Conservation (phyloP, 2,329 filamentous ascomycete genomes). For the Pseudogymnoascus sp. region DNA sequence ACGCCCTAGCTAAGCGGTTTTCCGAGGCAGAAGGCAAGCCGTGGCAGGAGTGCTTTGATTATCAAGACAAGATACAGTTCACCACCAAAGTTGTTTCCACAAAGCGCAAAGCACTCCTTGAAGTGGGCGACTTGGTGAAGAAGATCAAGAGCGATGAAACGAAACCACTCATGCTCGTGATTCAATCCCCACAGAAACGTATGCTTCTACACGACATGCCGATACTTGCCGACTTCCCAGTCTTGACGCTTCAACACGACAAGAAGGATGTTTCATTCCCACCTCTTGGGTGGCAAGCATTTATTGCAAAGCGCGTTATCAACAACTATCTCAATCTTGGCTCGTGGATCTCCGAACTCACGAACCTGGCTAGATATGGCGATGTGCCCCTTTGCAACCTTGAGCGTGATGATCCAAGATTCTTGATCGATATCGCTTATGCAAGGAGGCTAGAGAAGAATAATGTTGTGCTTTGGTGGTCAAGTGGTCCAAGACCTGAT, state of each 20-base stretch:
- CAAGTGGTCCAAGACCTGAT: constrained; percentile 73
- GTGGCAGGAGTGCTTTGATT: constrained; percentile 75
- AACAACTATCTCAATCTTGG: constrained; percentile 89
- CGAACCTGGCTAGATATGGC: constrained; percentile 81
- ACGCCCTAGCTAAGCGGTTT: constrained; percentile 59
- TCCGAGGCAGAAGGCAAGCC: constrained; percentile 60
- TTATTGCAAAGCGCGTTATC: constrained; percentile 77
- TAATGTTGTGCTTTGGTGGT: constrained; percentile 97
- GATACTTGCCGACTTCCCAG: constrained; percentile 73
- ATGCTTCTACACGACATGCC: constrained; percentile 80
- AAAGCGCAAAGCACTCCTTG: constrained; percentile 77
- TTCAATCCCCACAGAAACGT: constrained; percentile 81
- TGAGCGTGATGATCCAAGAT: constrained; percentile 87
- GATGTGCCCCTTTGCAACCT: constrained; percentile 93
- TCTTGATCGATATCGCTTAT: constrained; percentile 93
- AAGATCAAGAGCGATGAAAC: constrained; percentile 81
- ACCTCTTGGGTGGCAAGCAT: constrained; percentile 86
- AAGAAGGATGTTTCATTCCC: constrained; percentile 78
- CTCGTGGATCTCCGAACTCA: constrained; percentile 82
- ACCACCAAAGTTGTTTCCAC: constrained; percentile 83
- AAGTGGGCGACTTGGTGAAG: constrained; percentile 80
- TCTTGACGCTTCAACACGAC: constrained; percentile 74
- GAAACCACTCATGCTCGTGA: constrained; percentile 71
- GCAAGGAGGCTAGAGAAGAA: constrained; percentile 82
- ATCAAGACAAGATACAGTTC: constrained; percentile 80